Evolutionary conservation across 2,329 filamentous ascomycete species (phyloP).

Genomic region (Scleromitrula shiraiana): DNA sequence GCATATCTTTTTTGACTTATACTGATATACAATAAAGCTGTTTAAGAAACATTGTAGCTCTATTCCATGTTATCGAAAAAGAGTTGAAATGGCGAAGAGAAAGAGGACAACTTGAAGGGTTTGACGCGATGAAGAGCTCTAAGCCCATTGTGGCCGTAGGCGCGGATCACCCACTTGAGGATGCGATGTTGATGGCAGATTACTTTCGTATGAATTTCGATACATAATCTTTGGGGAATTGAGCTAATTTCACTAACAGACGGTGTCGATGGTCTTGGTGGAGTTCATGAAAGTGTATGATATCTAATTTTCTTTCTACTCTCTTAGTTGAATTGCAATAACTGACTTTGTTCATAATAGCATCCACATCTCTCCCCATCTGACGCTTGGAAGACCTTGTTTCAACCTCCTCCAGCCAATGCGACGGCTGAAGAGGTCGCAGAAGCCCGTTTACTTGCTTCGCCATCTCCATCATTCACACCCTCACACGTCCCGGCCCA

Average conservation of each 20-base stretch:
- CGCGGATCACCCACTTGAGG: conserved; percentile 75
- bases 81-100: conserved; percentile 76
- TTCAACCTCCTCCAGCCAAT: conserved; percentile 39
- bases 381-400: conserved; percentile 67
- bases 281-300: conserved; percentile 55
- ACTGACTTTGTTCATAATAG: conserved; percentile 30
- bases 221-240: not conserved
- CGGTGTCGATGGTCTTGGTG: conserved; percentile 67
- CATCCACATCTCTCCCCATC: conserved; percentile 66
- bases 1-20: not conserved
- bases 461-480: conserved; percentile 52
- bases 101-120: conserved; percentile 60
- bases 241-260: conserved; percentile 40
- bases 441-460: conserved; percentile 25
- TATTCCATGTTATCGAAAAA: conserved; percentile 88
- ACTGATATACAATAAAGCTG: conserved; percentile 46
- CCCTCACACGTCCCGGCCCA: conserved; percentile 68
- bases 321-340: not conserved
- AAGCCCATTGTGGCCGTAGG: conserved; percentile 85
- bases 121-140: conserved; percentile 59
- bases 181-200: conserved; percentile 71
- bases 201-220: conserved; percentile 66
- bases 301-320: not conserved
- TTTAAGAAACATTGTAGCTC: conserved; percentile 76
- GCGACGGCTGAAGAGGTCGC: conserved; percentile 39